phyloP scores from a whole-genome alignment of 345 rosid genomes.

The Pseudoturritis turrita region DNA sequence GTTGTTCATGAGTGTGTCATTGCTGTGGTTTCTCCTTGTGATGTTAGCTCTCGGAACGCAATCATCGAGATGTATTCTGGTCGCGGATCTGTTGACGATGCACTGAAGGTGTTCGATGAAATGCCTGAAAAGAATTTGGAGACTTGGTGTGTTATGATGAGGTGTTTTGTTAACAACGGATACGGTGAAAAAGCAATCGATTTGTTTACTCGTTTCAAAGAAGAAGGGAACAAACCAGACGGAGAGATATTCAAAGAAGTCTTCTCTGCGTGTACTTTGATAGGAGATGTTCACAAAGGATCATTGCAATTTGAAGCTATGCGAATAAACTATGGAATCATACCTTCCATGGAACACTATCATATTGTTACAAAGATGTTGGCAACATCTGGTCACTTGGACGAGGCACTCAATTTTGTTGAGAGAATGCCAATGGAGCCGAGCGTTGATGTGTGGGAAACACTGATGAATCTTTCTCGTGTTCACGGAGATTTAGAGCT shows the following conservation, averaged over 20 bases:
- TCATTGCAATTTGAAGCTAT: slow-evolving; percentile 58
- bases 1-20: background rate
- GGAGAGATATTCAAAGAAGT: slow-evolving; percentile 50
- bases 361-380: slow-evolving; percentile 50
- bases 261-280: slow-evolving; percentile 47
- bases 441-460: background rate
- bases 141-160: slow-evolving; percentile 63
- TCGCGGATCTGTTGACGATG: slow-evolving; percentile 47
- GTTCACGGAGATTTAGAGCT: background rate
- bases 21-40: background rate
- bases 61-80: slow-evolving; percentile 43
- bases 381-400: slow-evolving; percentile 53
- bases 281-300: slow-evolving; percentile 57
- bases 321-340: slow-evolving; percentile 46
- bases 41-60: background rate
- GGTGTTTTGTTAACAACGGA: slow-evolving; percentile 56
- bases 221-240: slow-evolving; percentile 51
- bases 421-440: slow-evolving; percentile 41
- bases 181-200: slow-evolving; percentile 67
- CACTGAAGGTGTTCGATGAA: slow-evolving; percentile 38
- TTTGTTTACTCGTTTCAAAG: slow-evolving; percentile 52
- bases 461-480: background rate
- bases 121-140: slow-evolving; percentile 46
- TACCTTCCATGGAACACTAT: slow-evolving; percentile 61
- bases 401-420: slow-evolving; percentile 62